Base-by-base conservation (phyloP, 2,329 filamentous ascomycete species). In the Scedosporium boydii region DNA sequence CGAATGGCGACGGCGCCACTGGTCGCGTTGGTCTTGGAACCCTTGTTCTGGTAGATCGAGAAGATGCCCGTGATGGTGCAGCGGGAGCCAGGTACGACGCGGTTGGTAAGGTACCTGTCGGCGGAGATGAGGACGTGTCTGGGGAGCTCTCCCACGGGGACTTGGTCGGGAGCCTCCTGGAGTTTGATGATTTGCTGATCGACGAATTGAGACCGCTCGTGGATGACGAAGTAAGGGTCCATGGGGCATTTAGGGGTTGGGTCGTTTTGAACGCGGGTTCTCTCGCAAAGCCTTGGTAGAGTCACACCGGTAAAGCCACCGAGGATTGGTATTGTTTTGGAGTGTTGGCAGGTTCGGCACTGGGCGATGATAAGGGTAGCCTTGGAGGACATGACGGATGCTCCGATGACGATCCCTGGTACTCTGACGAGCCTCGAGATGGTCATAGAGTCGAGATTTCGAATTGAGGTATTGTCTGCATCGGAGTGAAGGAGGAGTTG, bases 121-220 rank as follows among this genome's bases (percentile, higher is more conserved):
- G 95, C 95, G 0, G 93, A 96, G 65, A 99, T 90, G 65, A 98
- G 84, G 56, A 99, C 96, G 69, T 99, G 95, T 51, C 95, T 84
- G 3, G 95, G 95, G 59, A 99, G 79, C 76, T 99, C 95, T 77
- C 95, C 95, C 1, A 99, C 95, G 0, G 95, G 95, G 0, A 99
- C 95, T 74, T 98, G 92, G 70, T 99, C 95, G 1, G 95, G 95
- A 0, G 93, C 95, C 76, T 99, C 95, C 73, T 99, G 95, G 18
- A 99, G 85, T 75, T 99, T 99, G 73, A 99, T 89, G 64, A 99
- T 91, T 74, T 99, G 95, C 75, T 99, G 95, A 70, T 99, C 95
- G 69, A 98, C 93, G 72, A 99, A 99, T 66, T 87, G 86, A 44
- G 90, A 96, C 73, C 89, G 92, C 75, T 99, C 95, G 72, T 99